Base-by-base conservation (phyloP, 2,329 filamentous ascomycete genomes). In the Stromatinia cepivora region DNA sequence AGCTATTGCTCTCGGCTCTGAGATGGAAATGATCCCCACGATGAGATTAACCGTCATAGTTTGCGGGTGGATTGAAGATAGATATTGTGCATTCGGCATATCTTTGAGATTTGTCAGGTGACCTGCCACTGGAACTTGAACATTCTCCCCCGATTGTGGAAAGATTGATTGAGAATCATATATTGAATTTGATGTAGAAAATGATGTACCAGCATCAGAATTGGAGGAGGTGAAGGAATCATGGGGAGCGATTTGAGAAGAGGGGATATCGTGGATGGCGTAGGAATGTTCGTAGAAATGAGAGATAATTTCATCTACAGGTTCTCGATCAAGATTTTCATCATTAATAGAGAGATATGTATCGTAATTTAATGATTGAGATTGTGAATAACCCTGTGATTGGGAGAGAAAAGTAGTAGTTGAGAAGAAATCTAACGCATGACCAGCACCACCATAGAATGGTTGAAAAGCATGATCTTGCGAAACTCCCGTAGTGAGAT, bases 1-100 rank as follows among this genome's bases (percentile, higher is more conserved):
- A 42, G 83, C 86, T 28, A 97, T 87, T 3, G 59, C 45, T 11
- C 45, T 62, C 45, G 2, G 84, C 84, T 34, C 91, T 3, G 90
- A 85, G 62, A 93, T 84, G 17, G 90, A 88, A 71, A 97, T 89
- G 59, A 97, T 83, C 4, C 90, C 92, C 15, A 89, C 92, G n/a
- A 97, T 85, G 8, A 97, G 79, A 77, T 93, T 93, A 36, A 94
- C 86, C 0, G 92, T 93, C 77, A 94, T 87, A 0, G 92, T 97
- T 77, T 93, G 91, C 0, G 93, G 94, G 42, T 85, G 82, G 59
- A 96, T 90, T 0, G 85, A 85, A 13, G 83, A 78, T 8, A 97
- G 83, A 74, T 91, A 87, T 3, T 78, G 77, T 0, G 92, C 89
- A 28, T 83, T 84, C 0, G 94, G 94, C 13, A 97, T 82, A 71